phyloP scores from a whole-genome alignment of 2,329 filamentous ascomycete genomes.

The Cladorrhinum sp. region DNA sequence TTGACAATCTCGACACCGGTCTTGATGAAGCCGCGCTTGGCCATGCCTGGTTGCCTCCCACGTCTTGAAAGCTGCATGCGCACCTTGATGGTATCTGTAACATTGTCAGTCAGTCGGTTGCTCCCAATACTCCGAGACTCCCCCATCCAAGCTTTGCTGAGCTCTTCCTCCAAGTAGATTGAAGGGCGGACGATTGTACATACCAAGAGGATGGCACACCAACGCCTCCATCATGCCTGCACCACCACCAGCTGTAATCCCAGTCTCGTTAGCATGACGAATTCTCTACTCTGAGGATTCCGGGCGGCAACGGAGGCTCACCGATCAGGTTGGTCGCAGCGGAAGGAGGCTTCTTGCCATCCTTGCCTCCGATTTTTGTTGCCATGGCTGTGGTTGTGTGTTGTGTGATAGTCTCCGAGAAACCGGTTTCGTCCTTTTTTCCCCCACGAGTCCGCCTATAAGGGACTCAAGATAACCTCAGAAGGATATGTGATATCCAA shows the following conservation, averaged over 20 bases:
- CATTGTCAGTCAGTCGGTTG: background rate
- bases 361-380: conserved; percentile 39
- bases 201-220: conserved; percentile 89
- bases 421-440: conserved; percentile 1
- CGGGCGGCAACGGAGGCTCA: conserved; percentile 43
- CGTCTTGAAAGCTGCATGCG: conserved; percentile 96
- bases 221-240: conserved; percentile 99
- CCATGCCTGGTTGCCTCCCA: conserved; percentile 76
- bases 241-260: conserved; percentile 74
- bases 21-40: conserved; percentile 80
- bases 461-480: background rate
- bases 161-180: too few species aligned
- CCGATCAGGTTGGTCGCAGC: conserved; percentile 89
- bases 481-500: background rate
- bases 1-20: conserved; percentile 85
- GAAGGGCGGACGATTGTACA: conserved; percentile 28
- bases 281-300: background rate
- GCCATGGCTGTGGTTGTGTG: conserved; percentile 33
- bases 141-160: too few species aligned
- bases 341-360: conserved; percentile 73
- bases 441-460: background rate
- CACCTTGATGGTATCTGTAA: conserved; percentile 83
- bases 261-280: conserved; percentile 24
- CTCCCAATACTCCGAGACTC: too few species aligned
- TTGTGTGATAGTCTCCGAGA: background rate